phyloP scores from a whole-genome alignment of 176 grass and related monocot genomes.

The Urochloa ruziziensis region DNA sequence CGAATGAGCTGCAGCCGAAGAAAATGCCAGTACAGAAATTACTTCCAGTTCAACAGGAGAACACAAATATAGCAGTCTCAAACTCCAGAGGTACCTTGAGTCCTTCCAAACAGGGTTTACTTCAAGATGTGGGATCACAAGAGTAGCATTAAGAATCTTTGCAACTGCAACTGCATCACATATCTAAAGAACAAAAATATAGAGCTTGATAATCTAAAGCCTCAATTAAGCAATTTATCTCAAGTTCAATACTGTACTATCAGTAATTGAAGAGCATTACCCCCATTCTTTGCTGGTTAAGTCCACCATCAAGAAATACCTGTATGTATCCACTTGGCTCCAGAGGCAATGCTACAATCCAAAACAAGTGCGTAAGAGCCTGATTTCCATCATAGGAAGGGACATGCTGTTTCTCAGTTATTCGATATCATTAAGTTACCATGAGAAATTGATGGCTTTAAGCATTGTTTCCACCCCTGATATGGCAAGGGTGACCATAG shows the following conservation, averaged over 20 bases:
- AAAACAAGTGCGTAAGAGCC: constrained; percentile 15
- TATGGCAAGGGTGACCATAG: constrained; percentile 66
- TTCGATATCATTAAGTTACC: constrained; percentile 45
- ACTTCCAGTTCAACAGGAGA: constrained; percentile 17
- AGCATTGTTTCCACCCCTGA: constrained; percentile 81
- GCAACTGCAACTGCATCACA: constrained; percentile 94
- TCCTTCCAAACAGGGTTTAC: constrained; percentile 97
- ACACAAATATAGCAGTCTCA: constrained; percentile 1
- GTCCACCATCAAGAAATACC: constrained; percentile 97
- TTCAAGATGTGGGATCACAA: constrained; percentile 92
- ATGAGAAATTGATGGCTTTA: constrained; percentile 33
- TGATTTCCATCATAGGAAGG: not conserved
- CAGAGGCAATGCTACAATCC: constrained; percentile 41
- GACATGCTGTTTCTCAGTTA: not conserved
- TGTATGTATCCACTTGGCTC: constrained; percentile 81
- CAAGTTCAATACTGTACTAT: constrained; percentile 2
- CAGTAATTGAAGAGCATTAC: constrained; percentile 39
- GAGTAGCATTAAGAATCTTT: constrained; percentile 94
- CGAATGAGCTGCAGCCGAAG: constrained; percentile 66
- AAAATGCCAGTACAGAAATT: not conserved
- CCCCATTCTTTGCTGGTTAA: constrained; percentile 97
- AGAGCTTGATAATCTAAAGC: not conserved
- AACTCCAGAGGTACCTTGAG: constrained; percentile 56
- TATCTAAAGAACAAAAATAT: constrained; percentile 63
- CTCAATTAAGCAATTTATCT: not conserved